Base-by-base conservation (phyloP, 2,329 filamentous ascomycete species). In the Colletotrichum graminicola region DNA sequence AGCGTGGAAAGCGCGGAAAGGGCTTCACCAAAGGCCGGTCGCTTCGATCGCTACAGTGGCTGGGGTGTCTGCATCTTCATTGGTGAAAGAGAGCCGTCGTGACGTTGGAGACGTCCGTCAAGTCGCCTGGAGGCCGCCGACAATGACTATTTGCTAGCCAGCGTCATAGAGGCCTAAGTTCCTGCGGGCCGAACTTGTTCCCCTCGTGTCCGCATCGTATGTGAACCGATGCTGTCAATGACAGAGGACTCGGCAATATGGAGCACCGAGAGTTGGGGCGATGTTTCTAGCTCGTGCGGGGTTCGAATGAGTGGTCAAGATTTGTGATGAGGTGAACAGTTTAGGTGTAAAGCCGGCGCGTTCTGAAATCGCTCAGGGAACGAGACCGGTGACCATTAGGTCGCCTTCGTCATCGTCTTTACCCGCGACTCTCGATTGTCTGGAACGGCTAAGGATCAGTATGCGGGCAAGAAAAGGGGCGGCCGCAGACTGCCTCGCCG, bases 401-500 rank as follows among this genome's bases (percentile, higher is more conserved):
- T 74, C 56, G 34, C 69, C 68, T n/a, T 66, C 43, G 54, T 11
- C 70, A 73, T 74, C 67, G 62, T 41, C 72, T 71, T 32, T 75
- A 72, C n/a, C 75, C 74, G 49, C 72, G 71, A 45, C 76, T 75
- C 5, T 73, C 75, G 41, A 75, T 62, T 5, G 56, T 49, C 62
- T 74, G 67, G 57, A 74, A 73, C 73, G 29, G 6, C 8, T 11
- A 14, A 18, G 43, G 21, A 21, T 65, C 41, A 45, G 52, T 34
- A 45, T 18, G 91, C 32, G 89, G 91, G 11, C 85, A 89, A 92
- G 91, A 75, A 89, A 89, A 3, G 83, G 39, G 21, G 10, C 16
- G 32, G 11, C 52, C 2, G 21, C 32, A 36, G 32, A 55, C 32
- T 23, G 32, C 21, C 32, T 16, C 18, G 41, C n/a, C 23, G 14